phyloP scores from a whole-genome alignment of 257 asterid species.

The Salvia miltiorrhiza region DNA sequence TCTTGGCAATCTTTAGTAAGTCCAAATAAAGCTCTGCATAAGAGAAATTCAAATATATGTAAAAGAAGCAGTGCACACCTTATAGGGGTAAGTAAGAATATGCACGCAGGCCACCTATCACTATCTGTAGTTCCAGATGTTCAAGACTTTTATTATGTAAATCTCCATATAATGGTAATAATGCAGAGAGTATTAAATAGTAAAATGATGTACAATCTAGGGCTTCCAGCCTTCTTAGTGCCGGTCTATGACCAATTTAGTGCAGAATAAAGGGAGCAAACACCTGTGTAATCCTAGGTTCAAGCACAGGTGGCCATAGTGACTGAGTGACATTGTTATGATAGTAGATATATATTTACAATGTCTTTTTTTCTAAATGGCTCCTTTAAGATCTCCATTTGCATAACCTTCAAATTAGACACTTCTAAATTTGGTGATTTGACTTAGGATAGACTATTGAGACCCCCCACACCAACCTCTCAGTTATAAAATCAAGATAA shows the following conservation, averaged over 20 bases:
- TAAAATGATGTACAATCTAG: neutral
- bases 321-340: neutral
- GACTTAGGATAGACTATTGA: neutral
- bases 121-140: neutral
- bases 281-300: neutral
- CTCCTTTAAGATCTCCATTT: slow-evolving; percentile 1
- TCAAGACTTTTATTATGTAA: neutral
- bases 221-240: neutral
- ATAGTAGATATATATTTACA: neutral
- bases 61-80: slow-evolving; percentile 26
- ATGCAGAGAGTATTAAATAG: neutral
- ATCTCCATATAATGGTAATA: neutral
- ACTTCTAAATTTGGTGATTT: neutral
- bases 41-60: slow-evolving; percentile 33
- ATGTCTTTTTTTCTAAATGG: neutral
- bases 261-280: slow-evolving; percentile 1
- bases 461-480: slow-evolving; percentile 19
- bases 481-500: slow-evolving; percentile 2
- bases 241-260: neutral
- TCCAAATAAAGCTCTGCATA: slow-evolving; percentile 61
- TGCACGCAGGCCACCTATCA: neutral
- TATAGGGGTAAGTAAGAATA: slow-evolving; percentile 14
- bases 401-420: slow-evolving; percentile 4
- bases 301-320: neutral
- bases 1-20: slow-evolving; percentile 54